These are phyloP conservation scores for Paraurostyla sp. DNA, from an alignment of 73 alveolate species.

Conservation along the genomic window DNA sequence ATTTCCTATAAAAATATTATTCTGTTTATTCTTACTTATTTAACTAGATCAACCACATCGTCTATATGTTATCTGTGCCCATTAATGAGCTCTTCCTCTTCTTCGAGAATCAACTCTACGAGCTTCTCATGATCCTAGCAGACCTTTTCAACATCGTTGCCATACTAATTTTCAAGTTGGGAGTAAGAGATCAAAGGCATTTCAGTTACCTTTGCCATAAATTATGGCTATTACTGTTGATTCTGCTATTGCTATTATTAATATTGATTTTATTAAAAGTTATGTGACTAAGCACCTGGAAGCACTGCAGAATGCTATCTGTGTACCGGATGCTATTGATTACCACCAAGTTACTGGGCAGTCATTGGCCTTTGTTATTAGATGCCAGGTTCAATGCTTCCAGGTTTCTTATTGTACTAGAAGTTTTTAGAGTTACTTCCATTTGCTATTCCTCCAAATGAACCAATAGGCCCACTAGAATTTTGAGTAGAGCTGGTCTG, in stretches of 20 bases:
- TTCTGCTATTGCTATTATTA: background rate
- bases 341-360: slow-evolving; percentile 40
- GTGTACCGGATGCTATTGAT: background rate
- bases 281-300: background rate
- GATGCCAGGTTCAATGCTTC: background rate
- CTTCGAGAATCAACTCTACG: slow-evolving; percentile 96
- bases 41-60: slow-evolving; percentile 96
- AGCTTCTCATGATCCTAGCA: slow-evolving; percentile 95
- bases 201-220: slow-evolving; percentile 37
- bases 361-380: slow-evolving; percentile 38
- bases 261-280: background rate
- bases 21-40: slow-evolving; percentile 71
- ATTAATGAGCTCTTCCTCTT: slow-evolving; percentile 97
- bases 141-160: slow-evolving; percentile 57
- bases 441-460: background rate
- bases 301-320: background rate
- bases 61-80: slow-evolving; percentile 97
- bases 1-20: slow-evolving; percentile 80
- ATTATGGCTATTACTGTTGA: slow-evolving; percentile 9
- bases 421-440: background rate
- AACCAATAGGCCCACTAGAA: background rate
- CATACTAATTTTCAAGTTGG: slow-evolving; percentile 45
- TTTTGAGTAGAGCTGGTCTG: background rate
- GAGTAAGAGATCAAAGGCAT: slow-evolving; percentile 33
- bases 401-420: background rate